Conservation (phyloP, 805 yeast genomes). For the Yamadazyma phyllophila region DNA sequence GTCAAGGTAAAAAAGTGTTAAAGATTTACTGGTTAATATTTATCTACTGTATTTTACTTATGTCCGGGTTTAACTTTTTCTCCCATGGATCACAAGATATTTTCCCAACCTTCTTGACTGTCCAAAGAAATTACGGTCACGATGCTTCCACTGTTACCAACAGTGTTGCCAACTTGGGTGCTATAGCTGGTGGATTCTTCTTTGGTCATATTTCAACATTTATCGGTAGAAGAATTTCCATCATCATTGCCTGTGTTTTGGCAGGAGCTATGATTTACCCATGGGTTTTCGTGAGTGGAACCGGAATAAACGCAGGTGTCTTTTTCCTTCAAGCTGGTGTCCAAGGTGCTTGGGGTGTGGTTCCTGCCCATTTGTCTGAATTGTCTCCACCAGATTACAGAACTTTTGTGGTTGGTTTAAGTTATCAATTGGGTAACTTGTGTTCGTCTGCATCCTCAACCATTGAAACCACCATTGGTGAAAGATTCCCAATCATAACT, state of each 20-base stretch:
- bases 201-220: constrained; percentile 45
- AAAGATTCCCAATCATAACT: constrained; percentile 38
- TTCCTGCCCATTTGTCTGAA: constrained; percentile 61
- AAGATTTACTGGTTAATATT: constrained; percentile 59
- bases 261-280: constrained; percentile 43
- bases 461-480: constrained; percentile 65
- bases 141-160: constrained; percentile 39
- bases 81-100: constrained; percentile 44
- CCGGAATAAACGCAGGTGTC: constrained; percentile 55
- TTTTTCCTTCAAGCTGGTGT: constrained; percentile 63
- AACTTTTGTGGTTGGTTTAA: constrained; percentile 60
- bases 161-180: constrained; percentile 42
- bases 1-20: constrained; percentile 16
- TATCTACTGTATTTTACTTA: constrained; percentile 52
- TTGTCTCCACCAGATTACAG: constrained; percentile 62
- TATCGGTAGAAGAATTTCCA: constrained; percentile 35
- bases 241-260: constrained; percentile 30
- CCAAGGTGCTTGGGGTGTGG: constrained; percentile 70
- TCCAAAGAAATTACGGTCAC: constrained; percentile 29
- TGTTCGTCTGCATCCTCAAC: constrained; percentile 67
- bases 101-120: constrained; percentile 38
- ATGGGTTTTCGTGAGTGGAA: constrained; percentile 29
- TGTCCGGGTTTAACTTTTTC: constrained; percentile 41
- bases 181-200: constrained; percentile 38
- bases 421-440: constrained; percentile 69